Conservation (phyloP, 2,329 filamentous ascomycete genomes). For the Fusarium burgessii region DNA sequence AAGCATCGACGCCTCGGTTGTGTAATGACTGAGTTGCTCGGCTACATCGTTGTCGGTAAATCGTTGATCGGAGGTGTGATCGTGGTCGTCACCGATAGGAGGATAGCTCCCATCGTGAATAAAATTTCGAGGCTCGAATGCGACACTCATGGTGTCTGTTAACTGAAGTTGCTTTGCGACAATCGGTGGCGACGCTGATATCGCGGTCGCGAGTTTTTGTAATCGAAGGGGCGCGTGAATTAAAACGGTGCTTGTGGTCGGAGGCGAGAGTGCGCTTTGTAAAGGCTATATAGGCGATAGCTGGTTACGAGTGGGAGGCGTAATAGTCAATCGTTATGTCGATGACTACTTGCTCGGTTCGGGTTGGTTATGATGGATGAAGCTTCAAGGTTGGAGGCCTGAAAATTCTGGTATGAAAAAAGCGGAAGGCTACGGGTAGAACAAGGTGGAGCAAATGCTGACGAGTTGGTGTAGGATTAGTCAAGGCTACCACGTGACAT, state of each 20-base stretch:
- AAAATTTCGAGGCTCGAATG: slow-evolving; percentile 63
- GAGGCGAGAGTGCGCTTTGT: neutral
- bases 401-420: slow-evolving; percentile 53
- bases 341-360: slow-evolving; percentile 24
- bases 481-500: slow-evolving; percentile 49
- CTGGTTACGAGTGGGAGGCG: neutral
- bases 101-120: slow-evolving; percentile 63
- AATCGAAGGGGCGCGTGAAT: slow-evolving; percentile 27
- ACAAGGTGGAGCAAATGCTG: slow-evolving; percentile 40
- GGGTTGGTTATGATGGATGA: slow-evolving; percentile 34
- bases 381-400: slow-evolving; percentile 48
- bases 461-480: slow-evolving; percentile 45
- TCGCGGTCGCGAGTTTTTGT: slow-evolving; percentile 21
- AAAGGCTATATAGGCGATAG: neutral
- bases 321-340: slow-evolving; percentile 17
- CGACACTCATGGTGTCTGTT: slow-evolving; percentile 61
- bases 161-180: slow-evolving; percentile 19
- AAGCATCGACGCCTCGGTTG: slow-evolving; percentile 54
- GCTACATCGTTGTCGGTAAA: slow-evolving; percentile 59
- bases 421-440: slow-evolving; percentile 45
- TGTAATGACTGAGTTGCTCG: slow-evolving; percentile 59
- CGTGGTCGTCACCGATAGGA: slow-evolving; percentile 59
- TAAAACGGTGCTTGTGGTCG: neutral
- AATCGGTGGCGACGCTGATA: slow-evolving; percentile 28
- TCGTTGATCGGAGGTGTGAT: slow-evolving; percentile 56